Conservation (phyloP, 495 filamentous ascomycete genomes). For the Aspergillus baeticus region DNA sequence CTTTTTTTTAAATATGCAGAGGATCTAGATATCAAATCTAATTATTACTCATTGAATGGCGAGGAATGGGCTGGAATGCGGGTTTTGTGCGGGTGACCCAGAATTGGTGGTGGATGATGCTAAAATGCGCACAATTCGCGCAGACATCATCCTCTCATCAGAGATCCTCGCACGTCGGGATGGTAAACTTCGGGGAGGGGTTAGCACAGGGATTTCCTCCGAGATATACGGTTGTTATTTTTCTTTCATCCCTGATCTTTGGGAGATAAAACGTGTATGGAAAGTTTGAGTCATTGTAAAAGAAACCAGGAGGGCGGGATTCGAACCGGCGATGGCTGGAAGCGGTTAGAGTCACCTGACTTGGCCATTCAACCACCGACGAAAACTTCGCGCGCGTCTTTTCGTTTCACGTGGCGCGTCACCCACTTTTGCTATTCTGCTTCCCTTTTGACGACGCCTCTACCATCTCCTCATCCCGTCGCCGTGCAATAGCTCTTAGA, state of each 20-base stretch:
- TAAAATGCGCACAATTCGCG: constrained; percentile 45
- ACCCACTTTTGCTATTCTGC: constrained; percentile 6
- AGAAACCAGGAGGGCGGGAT: constrained; percentile 4
- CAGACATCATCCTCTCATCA: constrained; percentile 24
- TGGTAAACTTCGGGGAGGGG: neutral
- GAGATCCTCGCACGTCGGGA: neutral
- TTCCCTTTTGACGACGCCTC: neutral
- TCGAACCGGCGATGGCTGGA: constrained; percentile 15
- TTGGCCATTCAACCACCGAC: constrained; percentile 28
- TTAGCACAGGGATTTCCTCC: neutral
- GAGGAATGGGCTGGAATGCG: constrained; percentile 26
- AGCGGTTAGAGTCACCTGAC: constrained; percentile 19
- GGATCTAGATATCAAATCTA: neutral
- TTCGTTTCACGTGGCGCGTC: constrained; percentile 14
- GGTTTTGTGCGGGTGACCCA: constrained; percentile 34
- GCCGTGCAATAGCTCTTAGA: neutral
- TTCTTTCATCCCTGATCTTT: no score
- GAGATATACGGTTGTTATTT: no score
- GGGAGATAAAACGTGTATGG: neutral
- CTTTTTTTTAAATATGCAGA: neutral
- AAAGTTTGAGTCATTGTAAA: neutral
- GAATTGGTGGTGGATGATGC: constrained; percentile 8
- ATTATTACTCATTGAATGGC: neutral
- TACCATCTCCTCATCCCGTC: neutral
- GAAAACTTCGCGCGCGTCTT: constrained; percentile 11